Evolutionary conservation across 148 eudicot genomes (phyloP).

Genomic region (Rhododendron simsii): DNA sequence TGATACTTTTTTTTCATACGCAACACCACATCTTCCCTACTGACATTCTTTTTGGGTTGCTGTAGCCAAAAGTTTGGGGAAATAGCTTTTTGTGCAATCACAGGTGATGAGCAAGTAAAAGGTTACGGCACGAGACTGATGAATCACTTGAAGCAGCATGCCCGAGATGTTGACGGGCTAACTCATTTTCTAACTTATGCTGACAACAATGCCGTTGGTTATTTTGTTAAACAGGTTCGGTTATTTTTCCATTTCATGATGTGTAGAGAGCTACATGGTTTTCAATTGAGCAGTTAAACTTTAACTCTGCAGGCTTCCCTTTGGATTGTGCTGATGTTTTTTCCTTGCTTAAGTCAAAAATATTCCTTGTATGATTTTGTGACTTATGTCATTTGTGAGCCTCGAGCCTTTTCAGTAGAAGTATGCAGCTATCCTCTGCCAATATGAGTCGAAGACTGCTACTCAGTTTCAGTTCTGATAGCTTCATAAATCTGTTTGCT

Average conservation of each 20-base stretch:
- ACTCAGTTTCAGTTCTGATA: background rate
- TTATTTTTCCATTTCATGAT: background rate
- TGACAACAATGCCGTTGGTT: conserved; percentile 99
- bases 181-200: conserved; percentile 98
- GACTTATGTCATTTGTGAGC: background rate
- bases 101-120: conserved; percentile 97
- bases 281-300: background rate
- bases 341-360: background rate
- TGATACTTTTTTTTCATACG: background rate
- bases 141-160: conserved; percentile 96
- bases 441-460: background rate
- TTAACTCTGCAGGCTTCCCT: background rate
- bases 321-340: background rate
- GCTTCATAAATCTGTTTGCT: background rate
- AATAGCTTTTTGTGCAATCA: conserved; percentile 96
- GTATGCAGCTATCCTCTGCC: background rate
- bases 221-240: conserved; percentile 88
- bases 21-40: background rate
- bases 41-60: conserved; percentile 7
- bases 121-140: conserved; percentile 98
- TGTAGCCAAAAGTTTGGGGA: conserved; percentile 95
- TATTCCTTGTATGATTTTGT: background rate
- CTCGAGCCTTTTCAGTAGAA: background rate
- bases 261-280: background rate
- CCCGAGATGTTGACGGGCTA: conserved; percentile 91